phyloP scores from a whole-genome alignment of 2,329 filamentous ascomycete genomes.

The Calonectria henricotiae region DNA sequence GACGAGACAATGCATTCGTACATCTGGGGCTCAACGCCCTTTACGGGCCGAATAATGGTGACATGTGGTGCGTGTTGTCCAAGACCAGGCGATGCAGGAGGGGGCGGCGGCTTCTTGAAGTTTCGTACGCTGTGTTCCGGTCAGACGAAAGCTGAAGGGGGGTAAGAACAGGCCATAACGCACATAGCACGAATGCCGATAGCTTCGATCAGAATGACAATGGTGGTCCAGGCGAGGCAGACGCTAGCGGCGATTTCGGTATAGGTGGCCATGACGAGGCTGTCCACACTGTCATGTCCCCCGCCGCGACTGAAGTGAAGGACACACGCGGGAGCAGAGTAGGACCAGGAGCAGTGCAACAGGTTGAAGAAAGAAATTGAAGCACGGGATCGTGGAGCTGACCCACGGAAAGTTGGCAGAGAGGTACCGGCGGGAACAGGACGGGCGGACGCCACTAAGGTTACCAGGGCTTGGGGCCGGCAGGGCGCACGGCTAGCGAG shows the following conservation, averaged over 20 bases:
- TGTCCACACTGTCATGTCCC: constrained; percentile 23
- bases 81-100: constrained; percentile 69
- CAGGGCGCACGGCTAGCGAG: constrained; percentile 12
- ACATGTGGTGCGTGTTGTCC: constrained; percentile 79
- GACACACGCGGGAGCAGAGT: constrained; percentile 9
- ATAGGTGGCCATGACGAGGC: constrained; percentile 51
- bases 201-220: constrained; percentile 69
- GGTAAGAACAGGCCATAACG: constrained; percentile 21
- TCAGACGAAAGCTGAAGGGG: constrained; percentile 19
- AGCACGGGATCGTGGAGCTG: constrained; percentile 25
- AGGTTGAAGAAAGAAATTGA: constrained; percentile 17
- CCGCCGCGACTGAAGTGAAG: constrained; percentile 13
- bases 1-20: constrained; percentile 94
- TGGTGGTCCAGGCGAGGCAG: constrained; percentile 69
- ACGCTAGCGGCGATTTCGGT: constrained; percentile 63
- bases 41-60: constrained; percentile 93
- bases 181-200: constrained; percentile 74
- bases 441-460: constrained; percentile 31
- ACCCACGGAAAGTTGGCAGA: constrained; percentile 22
- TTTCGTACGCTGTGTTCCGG: constrained; percentile 64
- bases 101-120: constrained; percentile 67
- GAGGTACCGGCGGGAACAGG: constrained; percentile 32
- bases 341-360: constrained; percentile 13
- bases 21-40: constrained; percentile 89
- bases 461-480: constrained; percentile 10